A percentile compares a stretch with the other conserved stretches of the same genome.
phyloP scores from a whole-genome alignment of 202 grass and related monocot species.

The Hordeum pubiflorum region DNA sequence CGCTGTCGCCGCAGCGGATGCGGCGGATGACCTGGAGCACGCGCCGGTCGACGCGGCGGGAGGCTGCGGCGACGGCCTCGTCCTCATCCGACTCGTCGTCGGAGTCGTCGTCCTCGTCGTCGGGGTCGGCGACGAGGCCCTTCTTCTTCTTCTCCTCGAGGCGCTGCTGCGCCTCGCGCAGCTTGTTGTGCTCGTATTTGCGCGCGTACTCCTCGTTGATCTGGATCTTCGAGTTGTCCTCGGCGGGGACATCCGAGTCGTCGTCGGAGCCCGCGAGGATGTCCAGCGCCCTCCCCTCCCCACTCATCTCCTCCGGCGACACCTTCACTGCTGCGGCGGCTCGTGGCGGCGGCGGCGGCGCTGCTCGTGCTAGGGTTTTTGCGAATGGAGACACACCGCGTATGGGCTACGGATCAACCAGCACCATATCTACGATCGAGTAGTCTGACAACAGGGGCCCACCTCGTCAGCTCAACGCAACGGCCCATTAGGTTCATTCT shows the following conservation, averaged over 20 bases:
- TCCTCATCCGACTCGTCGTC: slow-evolving; percentile 17
- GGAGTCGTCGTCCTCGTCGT: slow-evolving; percentile 1
- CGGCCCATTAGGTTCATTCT: background rate
- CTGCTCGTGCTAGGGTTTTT: slow-evolving; percentile 6
- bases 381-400: no score
- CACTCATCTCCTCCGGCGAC: background rate
- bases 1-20: slow-evolving; percentile 55
- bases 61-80: background rate
- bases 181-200: slow-evolving; percentile 78
- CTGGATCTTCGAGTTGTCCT: slow-evolving; percentile 51
- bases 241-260: slow-evolving; percentile 12
- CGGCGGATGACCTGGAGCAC: slow-evolving; percentile 61
- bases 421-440: background rate
- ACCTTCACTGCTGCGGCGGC: background rate
- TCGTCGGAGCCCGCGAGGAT: slow-evolving; percentile 44
- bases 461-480: no score
- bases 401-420: background rate
- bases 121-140: slow-evolving; percentile 19
- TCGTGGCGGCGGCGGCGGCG: background rate
- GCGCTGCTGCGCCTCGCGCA: slow-evolving; percentile 56
- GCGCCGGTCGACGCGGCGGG: slow-evolving; percentile 38
- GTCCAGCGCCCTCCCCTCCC: slow-evolving; percentile 11
- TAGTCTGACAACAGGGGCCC: background rate
- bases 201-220: slow-evolving; percentile 65
- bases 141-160: slow-evolving; percentile 57